These are phyloP conservation scores for Cronartium quercuum DNA, from an alignment of 1,284 basidiomycete genomes.

Conservation along the genomic window DNA sequence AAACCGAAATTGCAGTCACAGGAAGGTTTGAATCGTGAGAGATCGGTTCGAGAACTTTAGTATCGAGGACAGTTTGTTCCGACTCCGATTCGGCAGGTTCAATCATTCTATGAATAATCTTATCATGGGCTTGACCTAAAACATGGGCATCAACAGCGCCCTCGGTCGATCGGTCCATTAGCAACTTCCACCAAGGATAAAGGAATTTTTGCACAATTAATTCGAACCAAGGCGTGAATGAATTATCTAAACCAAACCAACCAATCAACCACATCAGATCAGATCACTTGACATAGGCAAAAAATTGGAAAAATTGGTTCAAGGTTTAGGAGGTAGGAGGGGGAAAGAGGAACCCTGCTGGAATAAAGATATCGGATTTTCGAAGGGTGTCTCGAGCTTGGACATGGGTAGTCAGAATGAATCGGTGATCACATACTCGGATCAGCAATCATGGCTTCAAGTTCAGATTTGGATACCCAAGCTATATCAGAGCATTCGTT, in stretches of 20 bases:
- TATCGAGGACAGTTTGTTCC: background rate
- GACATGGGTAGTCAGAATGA: no score
- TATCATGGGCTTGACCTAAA: slow-evolving; percentile 3
- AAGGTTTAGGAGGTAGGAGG: no score
- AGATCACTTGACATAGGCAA: no score
- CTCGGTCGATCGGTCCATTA: slow-evolving; percentile 57
- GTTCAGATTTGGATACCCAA: slow-evolving; percentile 84
- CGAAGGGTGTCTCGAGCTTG: background rate
- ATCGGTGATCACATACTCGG: slow-evolving; percentile 56
- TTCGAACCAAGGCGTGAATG: slow-evolving; percentile 99
- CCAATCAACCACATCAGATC: no score
- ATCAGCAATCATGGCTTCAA: slow-evolving; percentile 83
- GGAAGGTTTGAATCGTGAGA: background rate
- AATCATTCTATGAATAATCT: slow-evolving; percentile 30
- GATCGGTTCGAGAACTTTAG: no score
- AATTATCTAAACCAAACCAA: slow-evolving; percentile 60
- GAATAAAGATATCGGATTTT: background rate
- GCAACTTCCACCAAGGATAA: slow-evolving; percentile 96
- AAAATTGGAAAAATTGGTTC: no score
- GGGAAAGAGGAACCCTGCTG: slow-evolving; percentile 3
- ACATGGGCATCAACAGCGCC: slow-evolving; percentile 12
- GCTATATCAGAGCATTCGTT: slow-evolving; percentile 90
- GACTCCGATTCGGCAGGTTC: background rate
- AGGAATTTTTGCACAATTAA: slow-evolving; percentile 94
- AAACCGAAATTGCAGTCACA: background rate